Conservation (phyloP, 176 grass and related monocot species). For the Saccharum spontaneum region DNA sequence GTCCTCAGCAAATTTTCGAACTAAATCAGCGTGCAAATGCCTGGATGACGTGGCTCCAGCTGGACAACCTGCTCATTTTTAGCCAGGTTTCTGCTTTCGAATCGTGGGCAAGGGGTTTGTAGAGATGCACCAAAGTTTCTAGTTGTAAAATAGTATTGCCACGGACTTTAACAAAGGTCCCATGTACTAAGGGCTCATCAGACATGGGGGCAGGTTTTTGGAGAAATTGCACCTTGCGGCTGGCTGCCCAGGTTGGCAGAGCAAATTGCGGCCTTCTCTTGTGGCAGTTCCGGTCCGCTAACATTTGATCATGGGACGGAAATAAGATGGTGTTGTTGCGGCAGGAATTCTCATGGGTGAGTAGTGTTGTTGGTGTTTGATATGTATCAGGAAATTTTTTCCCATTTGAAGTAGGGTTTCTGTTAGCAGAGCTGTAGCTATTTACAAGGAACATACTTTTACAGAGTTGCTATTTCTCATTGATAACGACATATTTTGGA, state of each 20-base stretch:
- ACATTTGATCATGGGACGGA: slow-evolving; percentile 49
- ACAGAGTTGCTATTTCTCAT: not conserved
- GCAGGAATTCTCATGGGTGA: slow-evolving; percentile 25
- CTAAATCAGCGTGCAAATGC: slow-evolving; percentile 35
- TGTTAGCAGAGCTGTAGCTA: slow-evolving; percentile 9
- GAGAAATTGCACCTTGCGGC: slow-evolving; percentile 56
- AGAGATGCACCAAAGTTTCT: slow-evolving; percentile 59
- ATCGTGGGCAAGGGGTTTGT: slow-evolving; percentile 38
- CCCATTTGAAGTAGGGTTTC: not conserved
- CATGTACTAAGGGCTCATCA: slow-evolving; percentile 30
- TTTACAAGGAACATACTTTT: slow-evolving; percentile 28
- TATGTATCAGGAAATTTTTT: not conserved
- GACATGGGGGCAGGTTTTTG: slow-evolving; percentile 23
- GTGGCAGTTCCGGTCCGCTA: slow-evolving; percentile 76
- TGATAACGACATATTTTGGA: slow-evolving; percentile 7
- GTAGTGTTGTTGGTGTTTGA: slow-evolving; percentile 30
- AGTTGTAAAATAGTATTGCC: slow-evolving; percentile 79
- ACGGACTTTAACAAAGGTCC: slow-evolving; percentile 36
- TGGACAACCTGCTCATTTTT: slow-evolving; percentile 74
- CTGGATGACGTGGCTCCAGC: slow-evolving; percentile 44
- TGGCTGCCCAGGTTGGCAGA: slow-evolving; percentile 96
- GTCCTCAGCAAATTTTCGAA: not conserved
- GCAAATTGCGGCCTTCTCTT: slow-evolving; percentile 90
- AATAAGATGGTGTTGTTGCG: slow-evolving; percentile 32
- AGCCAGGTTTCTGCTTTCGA: slow-evolving; percentile 66